phyloP scores from a whole-genome alignment of 2,329 filamentous ascomycete genomes.

The Aplosporella prunicola region DNA sequence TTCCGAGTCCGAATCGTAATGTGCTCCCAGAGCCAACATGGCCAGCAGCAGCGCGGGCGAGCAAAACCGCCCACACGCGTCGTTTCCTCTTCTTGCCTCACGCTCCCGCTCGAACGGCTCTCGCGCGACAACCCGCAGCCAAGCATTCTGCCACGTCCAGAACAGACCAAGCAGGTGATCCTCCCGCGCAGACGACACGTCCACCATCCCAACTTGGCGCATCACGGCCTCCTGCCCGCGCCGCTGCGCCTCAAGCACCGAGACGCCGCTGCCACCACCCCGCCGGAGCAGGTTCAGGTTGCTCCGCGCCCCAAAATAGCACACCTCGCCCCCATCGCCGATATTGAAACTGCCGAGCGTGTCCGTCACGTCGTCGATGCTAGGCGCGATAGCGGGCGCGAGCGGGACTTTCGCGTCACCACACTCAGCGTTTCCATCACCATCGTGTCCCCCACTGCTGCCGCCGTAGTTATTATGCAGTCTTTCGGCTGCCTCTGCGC shows the following conservation, averaged over 20 bases:
- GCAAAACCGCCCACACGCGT: not conserved
- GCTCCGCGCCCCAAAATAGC: conserved; percentile 1
- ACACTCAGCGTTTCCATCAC: not conserved
- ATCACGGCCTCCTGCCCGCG: not conserved
- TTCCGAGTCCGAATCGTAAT: not conserved
- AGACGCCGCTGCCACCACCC: not conserved
- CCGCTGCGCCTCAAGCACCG: not conserved
- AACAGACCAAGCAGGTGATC: not conserved
- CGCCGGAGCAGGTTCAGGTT: not conserved
- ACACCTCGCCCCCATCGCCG: not conserved
- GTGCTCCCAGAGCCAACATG: not conserved
- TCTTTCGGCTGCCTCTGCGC: too few species aligned
- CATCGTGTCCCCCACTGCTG: not conserved
- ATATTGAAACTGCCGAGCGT: not conserved
- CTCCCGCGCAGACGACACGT: not conserved
- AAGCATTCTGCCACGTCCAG: not conserved
- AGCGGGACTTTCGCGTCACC: not conserved
- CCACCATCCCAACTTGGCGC: not conserved
- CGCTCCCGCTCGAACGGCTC: not conserved
- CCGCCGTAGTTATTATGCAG: too few species aligned
- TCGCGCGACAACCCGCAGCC: not conserved
- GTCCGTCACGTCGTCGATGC: not conserved
- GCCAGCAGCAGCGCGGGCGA: not conserved
- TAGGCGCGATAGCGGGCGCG: not conserved
- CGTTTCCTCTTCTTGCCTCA: too few species aligned